Evolutionary conservation across 2,329 filamentous ascomycete species (phyloP).

Genomic region (Alternaria arbusti): DNA sequence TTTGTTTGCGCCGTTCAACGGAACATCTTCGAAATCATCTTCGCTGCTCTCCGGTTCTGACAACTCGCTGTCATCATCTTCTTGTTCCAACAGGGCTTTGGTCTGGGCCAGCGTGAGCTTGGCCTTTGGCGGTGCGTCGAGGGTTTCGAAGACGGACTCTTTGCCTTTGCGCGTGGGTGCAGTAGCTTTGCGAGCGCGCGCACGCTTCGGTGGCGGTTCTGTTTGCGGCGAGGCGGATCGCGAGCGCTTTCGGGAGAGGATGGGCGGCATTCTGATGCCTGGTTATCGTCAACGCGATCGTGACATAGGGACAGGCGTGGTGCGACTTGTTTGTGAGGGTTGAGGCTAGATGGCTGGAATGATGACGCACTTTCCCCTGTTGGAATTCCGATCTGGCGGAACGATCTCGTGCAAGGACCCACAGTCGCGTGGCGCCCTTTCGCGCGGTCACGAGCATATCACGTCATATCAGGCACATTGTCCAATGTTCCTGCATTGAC

Average conservation of each 20-base stretch:
- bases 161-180: constrained; percentile 36
- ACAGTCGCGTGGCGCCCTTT: constrained; percentile 18
- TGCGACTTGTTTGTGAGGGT: background rate
- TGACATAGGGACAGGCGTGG: background rate
- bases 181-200: constrained; percentile 22
- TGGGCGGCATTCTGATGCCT: constrained; percentile 66
- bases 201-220: constrained; percentile 37
- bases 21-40: constrained; percentile 59
- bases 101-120: constrained; percentile 41
- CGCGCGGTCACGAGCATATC: constrained; percentile 23
- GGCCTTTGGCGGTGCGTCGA: constrained; percentile 50
- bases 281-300: background rate
- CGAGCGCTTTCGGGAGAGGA: constrained; percentile 70
- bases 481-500: background rate
- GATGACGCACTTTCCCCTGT: constrained; percentile 32
- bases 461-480: background rate
- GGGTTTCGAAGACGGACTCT: constrained; percentile 53
- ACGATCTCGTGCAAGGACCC: constrained; percentile 23
- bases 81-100: constrained; percentile 48
- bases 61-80: constrained; percentile 50
- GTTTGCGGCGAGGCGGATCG: constrained; percentile 56
- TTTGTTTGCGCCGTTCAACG: constrained; percentile 30
- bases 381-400: constrained; percentile 23
- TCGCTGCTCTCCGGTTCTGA: constrained; percentile 52
- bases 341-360: constrained; percentile 15